These are phyloP conservation scores for Aspergillus baeticus DNA, from an alignment of 495 filamentous ascomycete genomes.

Conservation along the genomic window DNA sequence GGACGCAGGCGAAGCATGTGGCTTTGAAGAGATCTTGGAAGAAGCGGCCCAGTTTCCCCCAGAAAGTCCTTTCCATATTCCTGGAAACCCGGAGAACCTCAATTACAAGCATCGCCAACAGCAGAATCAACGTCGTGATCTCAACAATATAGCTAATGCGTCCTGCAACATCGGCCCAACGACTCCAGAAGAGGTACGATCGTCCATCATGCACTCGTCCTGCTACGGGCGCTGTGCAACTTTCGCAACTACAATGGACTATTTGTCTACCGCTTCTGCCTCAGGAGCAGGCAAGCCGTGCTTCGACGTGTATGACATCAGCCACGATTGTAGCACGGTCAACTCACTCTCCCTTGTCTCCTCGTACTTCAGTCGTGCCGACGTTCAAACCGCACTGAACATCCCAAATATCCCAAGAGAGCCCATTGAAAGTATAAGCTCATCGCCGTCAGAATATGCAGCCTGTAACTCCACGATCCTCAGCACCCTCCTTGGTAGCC, in stretches of 20 bases:
- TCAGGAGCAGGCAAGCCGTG: slow-evolving; percentile 8
- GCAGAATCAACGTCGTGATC: slow-evolving; percentile 1
- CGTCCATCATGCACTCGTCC: slow-evolving; percentile 34
- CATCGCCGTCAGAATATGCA: slow-evolving; percentile 12
- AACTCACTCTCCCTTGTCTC: slow-evolving; percentile 21
- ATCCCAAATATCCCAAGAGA: slow-evolving; percentile 13
- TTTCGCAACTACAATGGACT: slow-evolving; percentile 35
- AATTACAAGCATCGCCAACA: slow-evolving; percentile 24
- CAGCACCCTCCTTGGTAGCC: slow-evolving; percentile 18
- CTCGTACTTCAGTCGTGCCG: slow-evolving; percentile 34
- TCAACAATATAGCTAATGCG: slow-evolving; percentile 11
- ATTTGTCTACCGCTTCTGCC: slow-evolving; percentile 21
- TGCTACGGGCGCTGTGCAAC: slow-evolving; percentile 42
- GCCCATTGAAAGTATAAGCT: neutral
- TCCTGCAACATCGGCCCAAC: slow-evolving; percentile 26
- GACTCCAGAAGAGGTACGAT: slow-evolving; percentile 23
- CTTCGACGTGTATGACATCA: slow-evolving; percentile 40
- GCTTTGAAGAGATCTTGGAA: slow-evolving; percentile 31
- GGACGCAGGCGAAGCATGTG: slow-evolving; percentile 30
- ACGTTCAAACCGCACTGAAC: slow-evolving; percentile 38
- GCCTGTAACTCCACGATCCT: slow-evolving; percentile 35
- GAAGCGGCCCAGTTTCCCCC: slow-evolving; percentile 34
- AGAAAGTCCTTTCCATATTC: slow-evolving; percentile 30
- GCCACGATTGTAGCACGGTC: slow-evolving; percentile 31
- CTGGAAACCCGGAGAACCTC: slow-evolving; percentile 33